Conservation (phyloP, 192 early-diverging fungal species). For the Backusella tuberculispora region DNA sequence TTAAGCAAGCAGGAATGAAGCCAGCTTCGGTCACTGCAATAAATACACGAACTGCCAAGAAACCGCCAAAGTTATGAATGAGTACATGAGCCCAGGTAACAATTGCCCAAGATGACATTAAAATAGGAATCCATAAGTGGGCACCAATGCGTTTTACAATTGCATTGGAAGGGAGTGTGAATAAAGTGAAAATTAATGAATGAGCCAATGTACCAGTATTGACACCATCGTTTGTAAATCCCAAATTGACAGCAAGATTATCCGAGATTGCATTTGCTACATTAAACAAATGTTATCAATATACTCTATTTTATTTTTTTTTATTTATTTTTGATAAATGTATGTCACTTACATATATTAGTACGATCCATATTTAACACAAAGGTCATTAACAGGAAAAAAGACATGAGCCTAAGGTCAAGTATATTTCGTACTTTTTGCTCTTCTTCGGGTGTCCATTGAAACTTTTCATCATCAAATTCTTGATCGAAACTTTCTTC, state of each 20-base stretch:
- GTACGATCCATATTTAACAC: conserved; percentile 30
- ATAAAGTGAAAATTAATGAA: conserved; percentile 38
- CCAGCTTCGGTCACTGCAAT: conserved; percentile 59
- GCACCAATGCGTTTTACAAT: conserved; percentile 50
- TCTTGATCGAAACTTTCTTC: not conserved
- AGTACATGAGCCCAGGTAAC: conserved; percentile 27
- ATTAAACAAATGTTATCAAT: not conserved
- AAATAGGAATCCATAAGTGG: conserved; percentile 57
- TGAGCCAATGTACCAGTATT: conserved; percentile 49
- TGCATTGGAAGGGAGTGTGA: conserved; percentile 53
- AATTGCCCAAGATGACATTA: conserved; percentile 36
- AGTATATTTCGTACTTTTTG: not conserved
- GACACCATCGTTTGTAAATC: conserved; percentile 48
- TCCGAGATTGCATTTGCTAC: conserved; percentile 50
- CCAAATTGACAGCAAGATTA: conserved; percentile 45
- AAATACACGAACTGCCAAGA: conserved; percentile 48
- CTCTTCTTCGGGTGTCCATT: conserved; percentile 27
- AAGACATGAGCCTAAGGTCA: conserved; percentile 14
- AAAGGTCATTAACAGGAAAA: conserved; percentile 25
- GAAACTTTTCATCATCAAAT: not conserved
- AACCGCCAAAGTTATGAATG: conserved; percentile 34
- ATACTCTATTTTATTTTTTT: not conserved
- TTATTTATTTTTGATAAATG: not conserved
- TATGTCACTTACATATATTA: conserved; percentile 17
- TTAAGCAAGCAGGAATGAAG: conserved; percentile 29